Percentiles rank a stretch among this genome's conserved stretches.
Evolutionary conservation across 2,329 filamentous ascomycete genomes (phyloP).

Genomic region (Taxawa tesnikishii): DNA sequence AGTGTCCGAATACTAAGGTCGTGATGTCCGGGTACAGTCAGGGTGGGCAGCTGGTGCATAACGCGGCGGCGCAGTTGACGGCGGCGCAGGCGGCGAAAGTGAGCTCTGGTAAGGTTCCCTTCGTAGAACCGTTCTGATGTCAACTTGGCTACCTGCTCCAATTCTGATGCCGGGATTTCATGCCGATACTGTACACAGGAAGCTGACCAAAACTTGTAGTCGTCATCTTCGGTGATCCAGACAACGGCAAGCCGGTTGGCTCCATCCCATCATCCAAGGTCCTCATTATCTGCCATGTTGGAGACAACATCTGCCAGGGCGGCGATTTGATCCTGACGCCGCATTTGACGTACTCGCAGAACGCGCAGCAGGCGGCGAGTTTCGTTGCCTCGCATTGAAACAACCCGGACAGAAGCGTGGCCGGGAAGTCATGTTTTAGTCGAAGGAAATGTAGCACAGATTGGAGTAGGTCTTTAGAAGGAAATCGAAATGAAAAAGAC

Average conservation of each 20-base stretch:
- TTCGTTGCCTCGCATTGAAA: no score
- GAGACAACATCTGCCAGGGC: constrained; percentile 22
- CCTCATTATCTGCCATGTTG: constrained; percentile 21
- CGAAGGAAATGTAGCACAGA: no score
- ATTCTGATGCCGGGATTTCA: no score
- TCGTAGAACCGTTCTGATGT: constrained; percentile 3
- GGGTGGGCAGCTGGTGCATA: constrained; percentile 13
- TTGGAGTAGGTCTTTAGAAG: no score
- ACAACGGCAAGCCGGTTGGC: constrained; percentile 21
- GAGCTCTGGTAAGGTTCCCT: constrained; percentile 6
- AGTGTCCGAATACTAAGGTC: constrained; percentile 16
- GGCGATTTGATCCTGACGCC: constrained; percentile 17
- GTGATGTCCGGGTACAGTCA: constrained; percentile 15
- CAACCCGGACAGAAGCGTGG: no score
- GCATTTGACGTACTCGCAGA: constrained; percentile 21
- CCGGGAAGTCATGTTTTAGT: no score
- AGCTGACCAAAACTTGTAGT: no score
- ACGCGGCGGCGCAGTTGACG: constrained; percentile 10
- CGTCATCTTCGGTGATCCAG: constrained; percentile 25
- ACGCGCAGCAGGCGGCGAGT: constrained; percentile 12
- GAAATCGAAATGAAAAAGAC: no score
- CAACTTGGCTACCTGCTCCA: no score
- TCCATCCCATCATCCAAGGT: constrained; percentile 18
- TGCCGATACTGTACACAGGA: no score
- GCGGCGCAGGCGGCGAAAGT: constrained; percentile 6